A percentile compares a stretch with the other conserved stretches of the same genome.
phyloP scores from a whole-genome alignment of 2,329 filamentous ascomycete species.

The Dactylellina parvicollis region DNA sequence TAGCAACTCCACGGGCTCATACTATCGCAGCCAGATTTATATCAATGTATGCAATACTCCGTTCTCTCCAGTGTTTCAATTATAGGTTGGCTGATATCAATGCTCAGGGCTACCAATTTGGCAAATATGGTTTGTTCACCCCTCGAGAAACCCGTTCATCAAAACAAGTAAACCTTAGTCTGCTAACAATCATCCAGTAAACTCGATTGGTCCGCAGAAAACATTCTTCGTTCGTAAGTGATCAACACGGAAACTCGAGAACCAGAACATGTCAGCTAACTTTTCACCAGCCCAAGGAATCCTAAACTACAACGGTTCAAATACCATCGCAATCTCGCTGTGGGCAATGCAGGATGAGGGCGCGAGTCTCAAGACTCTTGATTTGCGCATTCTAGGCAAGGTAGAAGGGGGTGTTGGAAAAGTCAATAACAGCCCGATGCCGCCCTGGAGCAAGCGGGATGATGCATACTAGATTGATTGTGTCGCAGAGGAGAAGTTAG shows the following conservation, averaged over 20 bases:
- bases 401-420: constrained; percentile 66
- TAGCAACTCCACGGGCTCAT: constrained; percentile 62
- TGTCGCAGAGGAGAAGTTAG: too few relatives aligned
- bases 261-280: not conserved
- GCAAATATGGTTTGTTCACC: constrained; percentile 66
- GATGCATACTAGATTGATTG: constrained; percentile 26
- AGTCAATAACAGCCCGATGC: constrained; percentile 60
- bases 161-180: not conserved
- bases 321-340: constrained; percentile 74
- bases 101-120: constrained; percentile 74
- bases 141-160: too few relatives aligned
- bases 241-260: not conserved
- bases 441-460: constrained; percentile 28
- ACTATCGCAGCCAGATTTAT: constrained; percentile 73
- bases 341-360: constrained; percentile 72
- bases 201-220: constrained; percentile 77
- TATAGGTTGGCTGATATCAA: not conserved
- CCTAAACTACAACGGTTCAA: constrained; percentile 74
- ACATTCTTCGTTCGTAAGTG: constrained; percentile 71
- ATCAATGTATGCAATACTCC: constrained; percentile 68
- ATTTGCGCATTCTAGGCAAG: constrained; percentile 65
- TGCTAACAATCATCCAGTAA: constrained; percentile 24
- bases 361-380: constrained; percentile 68
- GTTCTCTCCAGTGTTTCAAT: not conserved
- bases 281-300: constrained; percentile 61